phyloP scores from a whole-genome alignment of 2,329 filamentous ascomycete species.

The Thelonectria olida region DNA sequence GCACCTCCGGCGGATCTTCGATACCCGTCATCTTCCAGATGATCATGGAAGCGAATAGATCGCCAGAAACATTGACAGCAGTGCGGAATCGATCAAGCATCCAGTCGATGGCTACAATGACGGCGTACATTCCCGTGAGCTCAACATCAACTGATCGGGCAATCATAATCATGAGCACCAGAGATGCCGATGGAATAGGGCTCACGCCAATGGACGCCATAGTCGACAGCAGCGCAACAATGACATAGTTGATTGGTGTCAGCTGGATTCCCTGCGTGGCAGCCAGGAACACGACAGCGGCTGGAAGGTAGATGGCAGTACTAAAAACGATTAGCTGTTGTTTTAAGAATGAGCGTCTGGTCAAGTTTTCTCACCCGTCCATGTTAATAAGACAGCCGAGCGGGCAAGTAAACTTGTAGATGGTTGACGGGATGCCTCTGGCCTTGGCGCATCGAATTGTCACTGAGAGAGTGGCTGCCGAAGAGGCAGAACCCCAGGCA shows the following conservation, averaged over 20 bases:
- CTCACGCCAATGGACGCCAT: conserved; percentile 63
- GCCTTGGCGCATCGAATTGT: conserved; percentile 54
- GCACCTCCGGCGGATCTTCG: conserved; percentile 27
- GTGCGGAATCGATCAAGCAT: conserved; percentile 66
- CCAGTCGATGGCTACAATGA: conserved; percentile 64
- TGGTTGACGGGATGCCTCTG: conserved; percentile 51
- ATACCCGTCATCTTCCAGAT: conserved; percentile 39
- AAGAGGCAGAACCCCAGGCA: conserved; percentile 63
- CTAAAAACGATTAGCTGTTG: conserved; percentile 33
- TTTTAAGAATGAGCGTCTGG: neutral
- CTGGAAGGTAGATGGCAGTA: conserved; percentile 65
- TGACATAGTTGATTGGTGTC: conserved; percentile 55
- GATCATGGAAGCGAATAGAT: conserved; percentile 49
- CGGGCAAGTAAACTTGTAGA: conserved; percentile 57
- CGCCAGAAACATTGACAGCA: conserved; percentile 60
- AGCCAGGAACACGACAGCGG: conserved; percentile 62
- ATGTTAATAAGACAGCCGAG: conserved; percentile 61
- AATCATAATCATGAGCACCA: conserved; percentile 63
- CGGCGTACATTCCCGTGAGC: conserved; percentile 60
- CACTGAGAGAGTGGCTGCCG: conserved; percentile 61
- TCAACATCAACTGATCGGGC: conserved; percentile 54
- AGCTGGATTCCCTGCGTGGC: conserved; percentile 58
- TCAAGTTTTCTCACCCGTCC: conserved; percentile 49
- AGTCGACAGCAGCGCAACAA: conserved; percentile 58
- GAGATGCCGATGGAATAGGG: conserved; percentile 61